Evolutionary conservation across 176 grass and related monocot species (phyloP).

Genomic region (Phoenix dactylifera): DNA sequence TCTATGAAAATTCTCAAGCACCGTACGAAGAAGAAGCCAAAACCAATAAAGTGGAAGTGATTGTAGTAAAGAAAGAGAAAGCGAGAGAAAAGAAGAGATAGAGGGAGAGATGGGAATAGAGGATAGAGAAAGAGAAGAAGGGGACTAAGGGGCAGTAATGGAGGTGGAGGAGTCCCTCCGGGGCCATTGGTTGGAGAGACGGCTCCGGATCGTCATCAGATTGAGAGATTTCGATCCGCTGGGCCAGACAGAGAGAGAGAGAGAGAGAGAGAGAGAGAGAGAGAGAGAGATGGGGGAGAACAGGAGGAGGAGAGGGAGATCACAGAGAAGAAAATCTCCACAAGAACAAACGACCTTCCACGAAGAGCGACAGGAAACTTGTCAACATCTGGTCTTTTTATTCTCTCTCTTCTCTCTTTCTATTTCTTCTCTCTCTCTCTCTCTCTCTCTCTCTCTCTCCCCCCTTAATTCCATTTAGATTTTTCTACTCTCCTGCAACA

Average conservation of each 20-base stretch:
- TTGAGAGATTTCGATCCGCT: slow-evolving; percentile 5
- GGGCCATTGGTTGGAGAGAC: slow-evolving; percentile 9
- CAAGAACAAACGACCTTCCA: slow-evolving; percentile 27
- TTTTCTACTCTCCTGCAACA: background rate
- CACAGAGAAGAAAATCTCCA: slow-evolving; percentile 26
- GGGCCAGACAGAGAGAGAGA: background rate
- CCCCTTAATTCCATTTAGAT: background rate
- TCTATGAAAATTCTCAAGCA: too few relatives aligned
- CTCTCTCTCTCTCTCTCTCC: background rate
- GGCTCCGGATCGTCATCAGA: slow-evolving; percentile 8
- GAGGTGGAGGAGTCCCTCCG: background rate
- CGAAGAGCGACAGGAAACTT: slow-evolving; percentile 21
- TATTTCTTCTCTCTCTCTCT: background rate
- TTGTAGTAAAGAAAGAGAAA: background rate
- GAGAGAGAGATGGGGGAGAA: background rate
- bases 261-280: slow-evolving; percentile 3
- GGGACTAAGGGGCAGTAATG: too few relatives aligned
- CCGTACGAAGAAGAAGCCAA: too few relatives aligned
- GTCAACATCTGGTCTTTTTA: slow-evolving; percentile 20
- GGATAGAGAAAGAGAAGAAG: background rate
- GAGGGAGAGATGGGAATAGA: background rate
- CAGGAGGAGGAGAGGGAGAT: slow-evolving; percentile 12
- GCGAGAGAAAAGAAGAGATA: background rate
- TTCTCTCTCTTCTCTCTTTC: background rate
- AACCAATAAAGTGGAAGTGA: too few relatives aligned